These are phyloP conservation scores for Coprinopsis strossmayeri DNA, from an alignment of 768 basidiomycete species.

Conservation along the genomic window DNA sequence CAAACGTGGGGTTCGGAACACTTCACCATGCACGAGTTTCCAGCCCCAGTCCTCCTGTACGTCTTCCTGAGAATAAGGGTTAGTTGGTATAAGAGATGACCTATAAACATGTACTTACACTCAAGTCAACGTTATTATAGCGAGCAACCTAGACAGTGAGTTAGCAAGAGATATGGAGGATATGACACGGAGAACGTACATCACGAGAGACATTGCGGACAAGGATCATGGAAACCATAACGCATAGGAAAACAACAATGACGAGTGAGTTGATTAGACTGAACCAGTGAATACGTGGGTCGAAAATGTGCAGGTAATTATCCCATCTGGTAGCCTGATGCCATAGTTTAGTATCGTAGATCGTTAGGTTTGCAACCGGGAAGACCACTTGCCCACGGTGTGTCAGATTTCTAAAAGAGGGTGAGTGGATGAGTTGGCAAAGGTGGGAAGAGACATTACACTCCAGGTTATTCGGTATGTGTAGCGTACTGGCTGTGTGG, in stretches of 20 bases:
- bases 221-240: slow-evolving; percentile 91
- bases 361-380: background rate
- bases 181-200: slow-evolving; percentile 34
- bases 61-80: slow-evolving; percentile 56
- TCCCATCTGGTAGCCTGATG: slow-evolving; percentile 92
- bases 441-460: slow-evolving; percentile 39
- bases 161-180: slow-evolving; percentile 1
- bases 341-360: background rate
- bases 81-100: background rate
- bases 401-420: slow-evolving; percentile 62
- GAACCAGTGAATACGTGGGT: slow-evolving; percentile 95
- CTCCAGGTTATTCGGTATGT: slow-evolving; percentile 88
- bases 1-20: slow-evolving; percentile 78
- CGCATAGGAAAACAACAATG: slow-evolving; percentile 85
- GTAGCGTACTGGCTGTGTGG: slow-evolving; percentile 63
- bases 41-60: slow-evolving; percentile 98
- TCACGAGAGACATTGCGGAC: slow-evolving; percentile 83
- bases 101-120: slow-evolving; percentile 38
- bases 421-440: slow-evolving; percentile 9
- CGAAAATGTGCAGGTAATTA: slow-evolving; percentile 89
- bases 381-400: slow-evolving; percentile 58
- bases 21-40: slow-evolving; percentile 96
- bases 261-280: slow-evolving; percentile 89
- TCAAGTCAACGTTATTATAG: slow-evolving; percentile 93
- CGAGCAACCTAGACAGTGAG: slow-evolving; percentile 57